Conservation (phyloP, 2,329 filamentous ascomycete species). For the Saccharata proteae region DNA sequence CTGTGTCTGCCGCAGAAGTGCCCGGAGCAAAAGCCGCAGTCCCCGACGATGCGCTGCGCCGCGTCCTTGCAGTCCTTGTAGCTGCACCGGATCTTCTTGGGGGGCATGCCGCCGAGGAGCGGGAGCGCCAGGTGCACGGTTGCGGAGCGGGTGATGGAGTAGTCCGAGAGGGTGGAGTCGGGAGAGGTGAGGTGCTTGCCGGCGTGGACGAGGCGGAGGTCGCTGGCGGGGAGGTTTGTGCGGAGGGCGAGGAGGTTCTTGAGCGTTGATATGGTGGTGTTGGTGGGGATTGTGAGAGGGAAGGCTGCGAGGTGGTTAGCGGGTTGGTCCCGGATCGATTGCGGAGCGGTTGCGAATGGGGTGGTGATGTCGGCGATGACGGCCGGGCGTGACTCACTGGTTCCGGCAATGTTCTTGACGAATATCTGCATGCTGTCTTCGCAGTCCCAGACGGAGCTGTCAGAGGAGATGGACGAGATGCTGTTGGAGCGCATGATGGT, state of each 20-base stretch:
- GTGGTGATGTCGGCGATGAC: too few species aligned
- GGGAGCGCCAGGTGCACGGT: constrained; percentile 44
- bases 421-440: constrained; percentile 49
- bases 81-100: constrained; percentile 72
- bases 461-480: constrained; percentile 31
- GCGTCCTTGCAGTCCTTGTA: constrained; percentile 81
- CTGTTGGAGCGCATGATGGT: constrained; percentile 14
- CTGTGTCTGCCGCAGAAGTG: constrained; percentile 94
- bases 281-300: constrained; percentile 41
- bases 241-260: constrained; percentile 45
- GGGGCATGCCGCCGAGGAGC: constrained; percentile 44
- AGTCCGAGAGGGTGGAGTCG: constrained; percentile 31
- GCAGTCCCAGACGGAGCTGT: constrained; percentile 28
- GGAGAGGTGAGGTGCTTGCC: constrained; percentile 41
- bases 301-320: constrained; percentile 35
- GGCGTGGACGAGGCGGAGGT: constrained; percentile 45
- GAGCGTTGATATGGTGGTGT: constrained; percentile 43
- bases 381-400: constrained; percentile 35
- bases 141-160: constrained; percentile 37
- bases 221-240: constrained; percentile 38
- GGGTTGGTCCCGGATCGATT: constrained; percentile 9
- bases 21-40: constrained; percentile 88
- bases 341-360: constrained; percentile 6
- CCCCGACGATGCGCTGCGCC: constrained; percentile 87
- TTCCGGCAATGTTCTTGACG: constrained; percentile 46